These are phyloP conservation scores for Trichoderma sp. DNA, from an alignment of 2,329 filamentous ascomycete genomes.

Conservation along the genomic window DNA sequence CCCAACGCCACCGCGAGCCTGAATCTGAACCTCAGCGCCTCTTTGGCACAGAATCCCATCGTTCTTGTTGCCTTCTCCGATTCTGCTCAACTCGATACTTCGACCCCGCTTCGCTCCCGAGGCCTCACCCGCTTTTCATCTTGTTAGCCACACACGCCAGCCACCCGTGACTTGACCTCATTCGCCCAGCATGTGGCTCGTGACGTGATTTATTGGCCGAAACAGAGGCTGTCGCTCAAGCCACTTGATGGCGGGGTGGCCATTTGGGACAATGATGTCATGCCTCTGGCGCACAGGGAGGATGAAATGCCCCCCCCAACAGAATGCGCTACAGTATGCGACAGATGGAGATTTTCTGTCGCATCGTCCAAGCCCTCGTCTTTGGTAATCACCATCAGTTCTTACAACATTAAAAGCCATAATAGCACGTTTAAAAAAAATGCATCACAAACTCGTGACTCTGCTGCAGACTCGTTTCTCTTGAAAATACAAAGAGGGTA, in stretches of 20 bases:
- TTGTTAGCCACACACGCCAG: constrained; percentile 7
- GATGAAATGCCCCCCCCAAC: background rate
- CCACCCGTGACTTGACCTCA: constrained; percentile 2
- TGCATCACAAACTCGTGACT: background rate
- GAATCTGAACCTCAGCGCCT: background rate
- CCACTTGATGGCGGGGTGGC: background rate
- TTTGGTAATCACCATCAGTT: background rate
- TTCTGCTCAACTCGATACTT: background rate
- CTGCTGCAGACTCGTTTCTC: background rate
- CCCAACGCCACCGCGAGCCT: background rate
- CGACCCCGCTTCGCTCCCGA: constrained; percentile 4
- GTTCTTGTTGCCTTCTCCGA: background rate
- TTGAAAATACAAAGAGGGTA: background rate
- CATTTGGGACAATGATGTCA: background rate
- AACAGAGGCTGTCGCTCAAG: background rate
- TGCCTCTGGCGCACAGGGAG: background rate
- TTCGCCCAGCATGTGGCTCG: constrained; percentile 7
- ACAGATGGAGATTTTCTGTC: background rate
- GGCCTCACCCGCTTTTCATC: background rate
- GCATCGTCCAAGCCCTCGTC: background rate
- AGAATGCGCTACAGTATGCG: background rate
- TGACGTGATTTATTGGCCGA: background rate
- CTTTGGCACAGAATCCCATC: background rate
- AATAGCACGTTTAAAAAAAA: background rate
- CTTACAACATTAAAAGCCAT: background rate